These are phyloP conservation scores for Papilionanthe hybrid DNA, from an alignment of 116 monocot genomes.

Conservation along the genomic window DNA sequence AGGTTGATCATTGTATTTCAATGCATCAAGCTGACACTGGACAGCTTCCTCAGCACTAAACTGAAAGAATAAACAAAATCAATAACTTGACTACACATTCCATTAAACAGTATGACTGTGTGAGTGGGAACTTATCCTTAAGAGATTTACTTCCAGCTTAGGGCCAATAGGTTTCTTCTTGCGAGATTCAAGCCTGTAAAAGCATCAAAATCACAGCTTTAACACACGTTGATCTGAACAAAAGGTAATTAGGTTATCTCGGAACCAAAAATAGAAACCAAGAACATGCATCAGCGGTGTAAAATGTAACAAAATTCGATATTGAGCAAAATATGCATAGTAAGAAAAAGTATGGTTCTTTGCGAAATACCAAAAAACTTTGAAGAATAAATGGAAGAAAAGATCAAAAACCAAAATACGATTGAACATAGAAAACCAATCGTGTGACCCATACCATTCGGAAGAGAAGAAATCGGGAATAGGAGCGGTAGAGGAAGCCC, in stretches of 20 bases:
- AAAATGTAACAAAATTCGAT: neutral
- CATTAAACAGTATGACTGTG: neutral
- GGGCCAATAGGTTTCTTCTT: conserved; percentile 83
- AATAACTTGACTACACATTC: neutral
- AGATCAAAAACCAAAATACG: neutral
- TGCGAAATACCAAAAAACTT: neutral
- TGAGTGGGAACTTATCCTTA: neutral
- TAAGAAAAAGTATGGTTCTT: neutral
- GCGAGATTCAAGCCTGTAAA: conserved; percentile 68
- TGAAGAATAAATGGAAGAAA: neutral
- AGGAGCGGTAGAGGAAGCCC: conserved; percentile 13
- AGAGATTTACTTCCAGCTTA: conserved; percentile 51
- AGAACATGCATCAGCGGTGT: neutral
- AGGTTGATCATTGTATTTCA: conserved; percentile 91
- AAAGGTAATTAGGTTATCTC: neutral
- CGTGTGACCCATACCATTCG: conserved; percentile 8
- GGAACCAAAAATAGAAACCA: neutral
- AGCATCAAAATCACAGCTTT: conserved; percentile 1
- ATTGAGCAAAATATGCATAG: neutral
- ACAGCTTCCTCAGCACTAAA: conserved; percentile 90
- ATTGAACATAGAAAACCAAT: no score
- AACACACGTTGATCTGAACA: neutral
- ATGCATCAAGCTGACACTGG: conserved; percentile 71
- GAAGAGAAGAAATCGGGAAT: conserved; percentile 21
- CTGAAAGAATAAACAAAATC: conserved; percentile 29